Evolutionary conservation across 2,329 filamentous ascomycete genomes (phyloP), one percentile per base, ranked within the genome.

Genomic region (Pestalotiopsis sp.): DNA sequence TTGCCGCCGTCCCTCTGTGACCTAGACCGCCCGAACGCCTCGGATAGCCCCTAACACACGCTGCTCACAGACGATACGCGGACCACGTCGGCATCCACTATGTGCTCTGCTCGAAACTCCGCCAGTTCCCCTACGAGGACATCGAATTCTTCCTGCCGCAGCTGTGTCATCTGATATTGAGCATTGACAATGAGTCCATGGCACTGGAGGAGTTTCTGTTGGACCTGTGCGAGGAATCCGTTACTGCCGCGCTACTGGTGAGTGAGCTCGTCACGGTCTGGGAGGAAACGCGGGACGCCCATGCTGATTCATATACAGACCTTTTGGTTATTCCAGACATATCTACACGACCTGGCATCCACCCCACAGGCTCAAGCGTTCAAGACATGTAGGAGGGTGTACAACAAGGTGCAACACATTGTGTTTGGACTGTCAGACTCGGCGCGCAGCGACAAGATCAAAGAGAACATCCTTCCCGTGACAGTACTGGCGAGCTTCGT

Each of bases 101-200:
- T 85, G 92, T 94, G 71, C 89, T 96, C 72, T 95, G 93, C 85
- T 92, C 91, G 76, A 96, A 96, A 88, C 87, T 96, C 78, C 92
- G 93, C 78, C 92, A 93, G 81, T 96, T 96, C 79, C 92, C 92
- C 72, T 96, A 95, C 83, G 92, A 94, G 84, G 93, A 96, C 82
- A 95, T 96, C 79, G 93, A 96, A 82, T 96, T 96, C 90, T 96
- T 95, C 85, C 87, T 96, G 64, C 93, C 93, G 71, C 92, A 94
- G 84, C 85, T 96, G 85, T 96, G 93, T 80, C 93, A 96, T 83
- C 90, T 96, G 72, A 90, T 95, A 82, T 92, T 96, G 77, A 95
- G 92, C 81, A 89, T 95, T 80, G 90, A 95, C 84, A 96, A 95
- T 82, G 93, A 96, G 85, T 95, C 93, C 74, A 95, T 96, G 92